Evolutionary conservation across 2,329 filamentous ascomycete species (phyloP).

Genomic region (Trichoderma harzianum): DNA sequence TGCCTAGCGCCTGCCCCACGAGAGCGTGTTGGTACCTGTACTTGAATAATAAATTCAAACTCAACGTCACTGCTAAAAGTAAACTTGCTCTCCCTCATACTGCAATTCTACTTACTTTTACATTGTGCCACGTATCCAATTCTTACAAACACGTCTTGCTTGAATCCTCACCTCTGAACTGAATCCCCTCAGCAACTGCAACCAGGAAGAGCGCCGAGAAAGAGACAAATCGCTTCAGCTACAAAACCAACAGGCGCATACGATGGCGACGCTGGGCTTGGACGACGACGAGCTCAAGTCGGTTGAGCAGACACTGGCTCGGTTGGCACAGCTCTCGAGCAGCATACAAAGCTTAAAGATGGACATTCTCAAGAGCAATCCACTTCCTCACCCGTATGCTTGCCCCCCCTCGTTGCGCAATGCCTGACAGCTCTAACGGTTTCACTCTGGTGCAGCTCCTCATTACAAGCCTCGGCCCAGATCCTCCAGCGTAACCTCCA

Average conservation of each 20-base stretch:
- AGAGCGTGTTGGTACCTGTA: not conserved
- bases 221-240: not conserved
- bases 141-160: not conserved
- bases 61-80: not conserved
- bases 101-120: not conserved
- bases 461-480: slow-evolving; percentile 66
- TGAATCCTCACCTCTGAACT: not conserved
- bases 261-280: slow-evolving; percentile 47
- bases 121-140: not conserved
- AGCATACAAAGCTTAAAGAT: slow-evolving; percentile 63
- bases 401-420: not conserved
- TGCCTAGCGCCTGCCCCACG: not conserved
- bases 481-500: slow-evolving; percentile 70
- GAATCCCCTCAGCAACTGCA: not conserved
- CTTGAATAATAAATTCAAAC: not conserved
- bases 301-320: slow-evolving; percentile 67
- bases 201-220: not conserved
- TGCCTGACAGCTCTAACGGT: not conserved
- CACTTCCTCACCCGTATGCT: slow-evolving; percentile 63
- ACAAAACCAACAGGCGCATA: not conserved
- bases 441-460: slow-evolving; percentile 48
- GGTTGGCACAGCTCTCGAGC: slow-evolving; percentile 64
- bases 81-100: not conserved
- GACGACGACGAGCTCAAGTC: slow-evolving; percentile 61
- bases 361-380: slow-evolving; percentile 59